A percentile compares a stretch with the other conserved stretches of the same genome.
phyloP scores from a whole-genome alignment of 352 stramenopile genomes.

The Globisporangium polare region DNA sequence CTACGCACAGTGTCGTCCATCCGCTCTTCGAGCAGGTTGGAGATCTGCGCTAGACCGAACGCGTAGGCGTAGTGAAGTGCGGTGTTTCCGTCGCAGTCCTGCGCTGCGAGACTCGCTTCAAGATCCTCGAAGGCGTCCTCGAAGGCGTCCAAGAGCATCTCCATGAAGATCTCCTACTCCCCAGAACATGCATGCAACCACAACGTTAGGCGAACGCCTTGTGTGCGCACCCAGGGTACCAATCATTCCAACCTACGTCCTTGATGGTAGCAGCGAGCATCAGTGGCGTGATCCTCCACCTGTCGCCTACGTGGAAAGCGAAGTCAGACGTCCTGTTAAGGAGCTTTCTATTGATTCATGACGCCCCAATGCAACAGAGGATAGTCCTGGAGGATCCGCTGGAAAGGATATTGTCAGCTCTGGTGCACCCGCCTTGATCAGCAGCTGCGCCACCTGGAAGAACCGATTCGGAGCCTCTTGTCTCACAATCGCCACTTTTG shows the following conservation, averaged over 20 bases:
- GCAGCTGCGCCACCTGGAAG: constrained; percentile 27
- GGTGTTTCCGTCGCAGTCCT: constrained; percentile 42
- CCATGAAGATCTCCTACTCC: constrained; percentile 28
- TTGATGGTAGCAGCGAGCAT: constrained; percentile 45
- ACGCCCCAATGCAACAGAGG: no score
- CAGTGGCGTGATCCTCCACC: constrained; percentile 57
- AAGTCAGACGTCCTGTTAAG: constrained; percentile 7
- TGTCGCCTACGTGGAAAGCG: constrained; percentile 22
- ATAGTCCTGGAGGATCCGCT: neutral
- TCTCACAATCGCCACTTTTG: neutral
- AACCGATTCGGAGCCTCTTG: constrained; percentile 22
- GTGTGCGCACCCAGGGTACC: neutral
- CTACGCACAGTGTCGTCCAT: constrained; percentile 29
- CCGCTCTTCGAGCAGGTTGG: constrained; percentile 38
- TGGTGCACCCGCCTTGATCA: constrained; percentile 29
- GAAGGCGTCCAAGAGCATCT: constrained; percentile 29
- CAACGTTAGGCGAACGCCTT: neutral
- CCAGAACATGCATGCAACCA: neutral
- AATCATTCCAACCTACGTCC: constrained; percentile 19
- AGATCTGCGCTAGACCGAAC: constrained; percentile 41
- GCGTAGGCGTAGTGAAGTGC: constrained; percentile 71
- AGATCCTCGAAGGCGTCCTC: constrained; percentile 16
- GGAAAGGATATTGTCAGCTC: constrained; percentile 22
- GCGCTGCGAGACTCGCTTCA: constrained; percentile 15
- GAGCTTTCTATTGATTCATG: neutral